Percentiles rank a stretch among this genome's conserved stretches.
phyloP scores from a whole-genome alignment of 306 rosid genomes.

The Psophocarpus tetragonolobus region DNA sequence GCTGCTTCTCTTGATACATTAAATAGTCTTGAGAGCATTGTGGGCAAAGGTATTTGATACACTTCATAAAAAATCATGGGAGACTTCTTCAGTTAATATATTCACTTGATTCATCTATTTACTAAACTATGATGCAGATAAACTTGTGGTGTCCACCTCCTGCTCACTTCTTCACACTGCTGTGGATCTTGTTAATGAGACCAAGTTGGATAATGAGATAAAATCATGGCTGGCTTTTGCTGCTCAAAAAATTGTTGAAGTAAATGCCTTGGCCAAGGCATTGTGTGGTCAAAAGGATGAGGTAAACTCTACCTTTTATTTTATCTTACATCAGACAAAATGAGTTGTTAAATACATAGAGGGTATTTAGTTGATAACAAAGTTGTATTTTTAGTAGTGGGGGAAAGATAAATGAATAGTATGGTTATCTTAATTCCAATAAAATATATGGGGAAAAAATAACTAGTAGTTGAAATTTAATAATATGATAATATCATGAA shows the following conservation, averaged over 20 bases:
- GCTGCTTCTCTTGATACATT: constrained; percentile 59
- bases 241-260: constrained; percentile 88
- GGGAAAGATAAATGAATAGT: neutral
- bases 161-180: constrained; percentile 92
- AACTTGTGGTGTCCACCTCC: constrained; percentile 88
- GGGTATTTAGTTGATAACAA: neutral
- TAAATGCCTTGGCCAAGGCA: constrained; percentile 89
- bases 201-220: constrained; percentile 78
- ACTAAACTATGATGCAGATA: constrained; percentile 45
- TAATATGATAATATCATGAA: neutral
- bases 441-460: neutral
- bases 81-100: neutral
- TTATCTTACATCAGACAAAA: neutral
- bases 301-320: constrained; percentile 39
- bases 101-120: constrained; percentile 4
- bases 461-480: neutral
- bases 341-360: neutral
- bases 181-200: constrained; percentile 84
- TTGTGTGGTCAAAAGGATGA: constrained; percentile 70
- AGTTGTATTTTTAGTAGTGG: neutral
- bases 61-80: constrained; percentile 5
- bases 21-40: constrained; percentile 55
- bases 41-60: constrained; percentile 67
- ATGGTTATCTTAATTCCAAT: neutral
- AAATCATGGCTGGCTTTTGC: constrained; percentile 94